Evolutionary conservation across 345 rosid genomes (phyloP).

Genomic region (Salix dunnii): DNA sequence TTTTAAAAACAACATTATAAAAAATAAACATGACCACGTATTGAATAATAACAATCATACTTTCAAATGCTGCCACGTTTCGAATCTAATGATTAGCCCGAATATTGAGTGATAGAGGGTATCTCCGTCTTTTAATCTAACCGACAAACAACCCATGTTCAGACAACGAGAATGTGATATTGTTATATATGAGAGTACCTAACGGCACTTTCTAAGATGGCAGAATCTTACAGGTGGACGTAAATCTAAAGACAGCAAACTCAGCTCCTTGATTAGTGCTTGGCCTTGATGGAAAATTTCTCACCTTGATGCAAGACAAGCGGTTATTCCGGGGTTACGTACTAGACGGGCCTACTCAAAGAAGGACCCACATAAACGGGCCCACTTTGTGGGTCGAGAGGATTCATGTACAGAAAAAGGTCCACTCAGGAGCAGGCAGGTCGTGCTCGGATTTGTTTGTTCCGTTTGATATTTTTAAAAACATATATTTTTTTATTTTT

Average conservation of each 20-base stretch:
- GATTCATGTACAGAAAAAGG: neutral
- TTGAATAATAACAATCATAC: no score
- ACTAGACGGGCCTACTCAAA: neutral
- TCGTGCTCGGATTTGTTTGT: no score
- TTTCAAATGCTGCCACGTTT: no score
- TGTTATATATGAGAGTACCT: neutral
- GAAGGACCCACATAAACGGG: neutral
- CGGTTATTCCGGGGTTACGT: constrained; percentile 17
- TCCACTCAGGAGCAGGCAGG: no score
- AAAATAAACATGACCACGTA: no score
- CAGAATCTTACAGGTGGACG: constrained; percentile 5
- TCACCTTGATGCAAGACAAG: neutral
- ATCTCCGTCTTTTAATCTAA: no score
- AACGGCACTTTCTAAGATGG: constrained; percentile 13
- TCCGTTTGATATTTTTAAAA: no score
- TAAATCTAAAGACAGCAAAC: constrained; percentile 3
- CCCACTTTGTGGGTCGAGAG: neutral
- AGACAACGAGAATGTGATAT: neutral
- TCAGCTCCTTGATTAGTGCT: neutral
- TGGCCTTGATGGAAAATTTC: neutral
- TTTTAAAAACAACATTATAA: no score
- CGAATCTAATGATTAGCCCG: no score
- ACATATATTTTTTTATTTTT: no score
- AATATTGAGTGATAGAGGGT: no score
- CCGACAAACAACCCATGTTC: no score